Evolutionary conservation across 352 stramenopile species (phyloP).

Genomic region (Pythium brachiatum): DNA sequence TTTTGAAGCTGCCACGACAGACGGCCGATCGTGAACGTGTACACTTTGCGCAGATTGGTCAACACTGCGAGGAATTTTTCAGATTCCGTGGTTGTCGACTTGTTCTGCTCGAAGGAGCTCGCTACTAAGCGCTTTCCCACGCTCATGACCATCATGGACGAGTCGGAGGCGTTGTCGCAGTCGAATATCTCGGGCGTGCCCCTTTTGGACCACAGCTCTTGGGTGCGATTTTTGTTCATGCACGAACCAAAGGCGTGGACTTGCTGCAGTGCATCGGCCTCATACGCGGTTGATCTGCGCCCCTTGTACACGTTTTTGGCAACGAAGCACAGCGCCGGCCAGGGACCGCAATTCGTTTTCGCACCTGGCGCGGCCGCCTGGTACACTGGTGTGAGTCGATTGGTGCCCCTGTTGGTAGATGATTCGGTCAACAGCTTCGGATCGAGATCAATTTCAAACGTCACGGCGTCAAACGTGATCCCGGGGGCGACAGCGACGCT

Average conservation of each 20-base stretch:
- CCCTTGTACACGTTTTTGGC: background rate
- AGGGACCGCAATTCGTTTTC: background rate
- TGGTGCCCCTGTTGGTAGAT: background rate
- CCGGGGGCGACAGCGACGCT: constrained; percentile 1
- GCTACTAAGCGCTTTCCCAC: constrained; percentile 13
- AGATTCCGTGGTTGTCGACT: background rate
- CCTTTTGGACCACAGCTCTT: background rate
- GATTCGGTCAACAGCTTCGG: background rate
- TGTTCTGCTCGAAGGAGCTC: constrained; percentile 2
- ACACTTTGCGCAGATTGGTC: constrained; percentile 28
- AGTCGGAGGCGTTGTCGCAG: background rate
- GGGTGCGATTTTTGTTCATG: background rate
- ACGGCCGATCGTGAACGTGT: constrained; percentile 24
- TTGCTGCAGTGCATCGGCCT: constrained; percentile 1
- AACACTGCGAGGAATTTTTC: background rate
- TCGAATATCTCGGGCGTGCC: background rate
- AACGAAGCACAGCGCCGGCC: constrained; percentile 1
- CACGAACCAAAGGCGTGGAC: constrained; percentile 9
- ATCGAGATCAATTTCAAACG: constrained; percentile 16
- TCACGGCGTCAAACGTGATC: constrained; percentile 21
- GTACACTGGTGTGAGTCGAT: background rate
- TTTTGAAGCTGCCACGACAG: constrained; percentile 18
- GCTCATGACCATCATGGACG: constrained; percentile 6
- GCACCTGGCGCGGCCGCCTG: constrained; percentile 3
- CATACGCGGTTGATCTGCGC: background rate